phyloP scores from a whole-genome alignment of 192 early-diverging fungal genomes.

The Backusella liffmaniae region DNA sequence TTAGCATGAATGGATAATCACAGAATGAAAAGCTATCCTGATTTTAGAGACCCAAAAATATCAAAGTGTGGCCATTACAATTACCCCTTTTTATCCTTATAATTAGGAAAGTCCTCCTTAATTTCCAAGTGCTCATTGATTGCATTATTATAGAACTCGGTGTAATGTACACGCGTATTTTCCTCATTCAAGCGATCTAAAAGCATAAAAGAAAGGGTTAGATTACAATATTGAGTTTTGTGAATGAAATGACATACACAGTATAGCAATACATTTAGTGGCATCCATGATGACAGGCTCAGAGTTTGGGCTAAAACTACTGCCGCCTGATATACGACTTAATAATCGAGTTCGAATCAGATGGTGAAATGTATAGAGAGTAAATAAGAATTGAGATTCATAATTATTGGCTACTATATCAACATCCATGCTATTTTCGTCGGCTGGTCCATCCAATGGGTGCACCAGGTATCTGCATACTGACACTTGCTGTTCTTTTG shows the following conservation, averaged over 20 bases:
- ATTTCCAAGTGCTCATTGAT: constrained; percentile 73
- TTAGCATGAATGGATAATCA: constrained; percentile 73
- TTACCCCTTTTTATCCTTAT: constrained; percentile 57
- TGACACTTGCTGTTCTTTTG: not conserved
- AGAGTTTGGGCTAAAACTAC: constrained; percentile 24
- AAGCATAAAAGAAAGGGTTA: not conserved
- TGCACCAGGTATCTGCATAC: not conserved
- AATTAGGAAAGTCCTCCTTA: constrained; percentile 75
- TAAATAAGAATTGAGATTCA: not conserved
- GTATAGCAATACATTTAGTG: constrained; percentile 27
- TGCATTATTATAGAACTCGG: constrained; percentile 68
- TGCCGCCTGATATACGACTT: not conserved
- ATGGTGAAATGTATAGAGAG: not conserved
- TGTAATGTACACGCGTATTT: constrained; percentile 52
- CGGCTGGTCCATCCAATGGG: not conserved
- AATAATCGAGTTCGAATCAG: constrained; percentile 1
- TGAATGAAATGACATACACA: constrained; percentile 18
- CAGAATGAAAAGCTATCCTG: constrained; percentile 63
- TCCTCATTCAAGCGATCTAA: constrained; percentile 64
- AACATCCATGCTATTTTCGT: not conserved
- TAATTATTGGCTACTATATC: not conserved
- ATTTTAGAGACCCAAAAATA: not conserved
- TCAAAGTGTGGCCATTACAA: not conserved
- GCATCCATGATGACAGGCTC: constrained; percentile 29
- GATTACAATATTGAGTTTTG: constrained; percentile 6